Evolutionary conservation across 2,329 filamentous ascomycete species (phyloP).

Genomic region (Nectriaceae sp.): DNA sequence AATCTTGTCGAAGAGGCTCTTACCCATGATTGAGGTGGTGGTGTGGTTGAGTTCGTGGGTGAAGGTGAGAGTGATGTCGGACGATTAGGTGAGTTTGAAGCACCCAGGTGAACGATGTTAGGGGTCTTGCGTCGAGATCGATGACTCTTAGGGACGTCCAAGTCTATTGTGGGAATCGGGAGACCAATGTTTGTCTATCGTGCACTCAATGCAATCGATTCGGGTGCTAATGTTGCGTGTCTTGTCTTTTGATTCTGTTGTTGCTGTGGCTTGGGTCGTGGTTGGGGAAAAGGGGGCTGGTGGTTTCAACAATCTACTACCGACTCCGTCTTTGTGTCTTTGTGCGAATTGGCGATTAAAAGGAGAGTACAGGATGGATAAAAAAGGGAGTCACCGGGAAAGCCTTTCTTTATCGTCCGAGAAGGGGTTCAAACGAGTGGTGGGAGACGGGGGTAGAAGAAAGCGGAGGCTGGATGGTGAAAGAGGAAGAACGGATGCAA

Average conservation of each 20-base stretch:
- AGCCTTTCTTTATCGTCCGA: slow-evolving; percentile 28
- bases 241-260: slow-evolving; percentile 9
- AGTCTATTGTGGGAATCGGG: slow-evolving; percentile 15
- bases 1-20: slow-evolving; percentile 59
- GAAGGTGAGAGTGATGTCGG: slow-evolving; percentile 1
- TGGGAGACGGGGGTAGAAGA: slow-evolving; percentile 29
- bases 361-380: slow-evolving; percentile 25
- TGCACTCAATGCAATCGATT: too few species aligned
- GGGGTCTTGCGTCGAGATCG: slow-evolving; percentile 16
- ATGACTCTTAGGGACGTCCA: slow-evolving; percentile 13
- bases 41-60: not conserved
- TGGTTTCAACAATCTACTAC: not conserved
- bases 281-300: slow-evolving; percentile 3
- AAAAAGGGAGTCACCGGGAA: slow-evolving; percentile 29
- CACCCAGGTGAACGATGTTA: not conserved
- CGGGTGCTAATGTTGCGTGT: slow-evolving; percentile 10
- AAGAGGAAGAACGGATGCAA: slow-evolving; percentile 18
- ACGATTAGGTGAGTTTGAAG: slow-evolving; percentile 3
- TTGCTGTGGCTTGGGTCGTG: slow-evolving; percentile 2
- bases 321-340: slow-evolving; percentile 6
- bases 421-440: slow-evolving; percentile 28
- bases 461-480: slow-evolving; percentile 12
- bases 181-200: not conserved
- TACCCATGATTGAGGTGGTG: slow-evolving; percentile 43
- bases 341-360: slow-evolving; percentile 14